Percentiles rank a stretch among this genome's conserved stretches.
Evolutionary conservation across 306 rosid species (phyloP).

Genomic region (Malus asiatica): DNA sequence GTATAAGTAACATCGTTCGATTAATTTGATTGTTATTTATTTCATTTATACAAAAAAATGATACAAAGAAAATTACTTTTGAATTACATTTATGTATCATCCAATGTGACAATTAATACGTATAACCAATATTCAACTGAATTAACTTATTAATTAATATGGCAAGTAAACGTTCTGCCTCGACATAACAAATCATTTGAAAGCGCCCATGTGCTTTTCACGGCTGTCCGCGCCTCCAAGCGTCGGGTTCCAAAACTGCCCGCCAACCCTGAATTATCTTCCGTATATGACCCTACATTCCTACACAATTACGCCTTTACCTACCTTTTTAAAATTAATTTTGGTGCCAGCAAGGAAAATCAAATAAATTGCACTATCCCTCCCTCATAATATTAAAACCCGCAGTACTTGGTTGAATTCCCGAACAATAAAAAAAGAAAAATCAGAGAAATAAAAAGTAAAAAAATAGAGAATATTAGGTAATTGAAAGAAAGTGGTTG

Average conservation of each 20-base stretch:
- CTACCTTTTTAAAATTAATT: neutral
- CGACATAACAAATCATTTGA: neutral
- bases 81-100: too few species aligned
- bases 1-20: too few species aligned
- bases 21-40: too few species aligned
- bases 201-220: neutral
- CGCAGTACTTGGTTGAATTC: neutral
- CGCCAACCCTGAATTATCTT: neutral
- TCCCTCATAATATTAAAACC: neutral
- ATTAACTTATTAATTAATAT: too few species aligned
- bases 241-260: neutral
- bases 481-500: conserved; percentile 1
- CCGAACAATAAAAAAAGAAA: neutral
- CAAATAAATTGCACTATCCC: neutral
- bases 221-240: conserved; percentile 1
- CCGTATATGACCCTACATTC: too few species aligned
- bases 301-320: neutral
- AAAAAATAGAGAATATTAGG: neutral
- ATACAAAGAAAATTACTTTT: too few species aligned
- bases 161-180: too few species aligned
- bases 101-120: too few species aligned
- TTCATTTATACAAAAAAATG: too few species aligned
- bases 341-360: too few species aligned
- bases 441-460: neutral
- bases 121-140: too few species aligned